Conservation (phyloP, 768 basidiomycete genomes). For the Mycena indigotica region DNA sequence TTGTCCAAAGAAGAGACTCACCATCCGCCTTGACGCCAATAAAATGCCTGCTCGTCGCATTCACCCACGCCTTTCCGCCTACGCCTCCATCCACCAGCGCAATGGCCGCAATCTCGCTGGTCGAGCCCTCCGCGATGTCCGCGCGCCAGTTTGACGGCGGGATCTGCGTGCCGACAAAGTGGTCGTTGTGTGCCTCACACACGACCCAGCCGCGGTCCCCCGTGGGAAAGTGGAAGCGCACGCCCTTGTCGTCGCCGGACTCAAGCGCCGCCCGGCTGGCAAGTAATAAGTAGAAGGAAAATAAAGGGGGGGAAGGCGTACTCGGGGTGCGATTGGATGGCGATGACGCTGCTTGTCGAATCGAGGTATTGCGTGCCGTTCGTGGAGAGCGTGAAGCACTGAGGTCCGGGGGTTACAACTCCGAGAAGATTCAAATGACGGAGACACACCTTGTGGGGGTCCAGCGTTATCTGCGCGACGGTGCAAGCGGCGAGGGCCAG, state of each 20-base stretch:
- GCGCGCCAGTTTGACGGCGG: slow-evolving; percentile 12
- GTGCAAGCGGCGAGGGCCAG: background rate
- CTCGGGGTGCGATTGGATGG: slow-evolving; percentile 16
- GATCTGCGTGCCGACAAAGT: slow-evolving; percentile 22
- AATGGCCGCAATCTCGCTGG: slow-evolving; percentile 18
- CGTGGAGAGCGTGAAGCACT: slow-evolving; percentile 22
- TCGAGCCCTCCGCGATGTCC: slow-evolving; percentile 11
- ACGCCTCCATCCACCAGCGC: slow-evolving; percentile 5
- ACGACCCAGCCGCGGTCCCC: slow-evolving; percentile 20
- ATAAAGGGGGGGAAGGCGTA: background rate
- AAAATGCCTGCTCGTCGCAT: slow-evolving; percentile 8
- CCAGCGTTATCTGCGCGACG: background rate
- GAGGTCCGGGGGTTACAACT: background rate
- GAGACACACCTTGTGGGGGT: background rate
- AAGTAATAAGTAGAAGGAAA: background rate
- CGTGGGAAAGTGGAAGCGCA: slow-evolving; percentile 20
- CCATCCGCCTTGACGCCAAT: slow-evolving; percentile 17
- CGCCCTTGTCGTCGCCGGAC: slow-evolving; percentile 17
- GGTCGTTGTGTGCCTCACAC: slow-evolving; percentile 23
- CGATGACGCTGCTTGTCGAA: slow-evolving; percentile 19
- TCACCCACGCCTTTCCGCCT: slow-evolving; percentile 12
- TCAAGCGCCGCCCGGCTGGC: slow-evolving; percentile 16
- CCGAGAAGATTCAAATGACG: background rate
- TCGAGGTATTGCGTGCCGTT: slow-evolving; percentile 19
- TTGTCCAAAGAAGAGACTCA: background rate